Evolutionary conservation across 805 yeast species (phyloP).

Genomic region (Cyberlindnera mississippiensis): DNA sequence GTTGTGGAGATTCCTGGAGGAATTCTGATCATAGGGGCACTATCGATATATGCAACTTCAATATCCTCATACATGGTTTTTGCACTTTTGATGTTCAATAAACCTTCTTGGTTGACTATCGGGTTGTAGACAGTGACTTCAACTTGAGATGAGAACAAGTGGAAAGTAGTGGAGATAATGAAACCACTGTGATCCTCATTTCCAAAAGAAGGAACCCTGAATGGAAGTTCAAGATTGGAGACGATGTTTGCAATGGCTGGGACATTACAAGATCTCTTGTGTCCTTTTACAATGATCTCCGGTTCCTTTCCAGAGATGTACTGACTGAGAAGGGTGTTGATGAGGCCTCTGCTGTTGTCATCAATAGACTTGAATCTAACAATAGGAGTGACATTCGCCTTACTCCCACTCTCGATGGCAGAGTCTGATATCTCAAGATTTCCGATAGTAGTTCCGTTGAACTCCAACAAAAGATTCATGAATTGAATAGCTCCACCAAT

Average conservation of each 20-base stretch:
- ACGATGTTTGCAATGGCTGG: conserved; percentile 27
- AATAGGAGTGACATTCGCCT: conserved; percentile 16
- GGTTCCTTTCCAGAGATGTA: conserved; percentile 38
- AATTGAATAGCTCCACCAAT: conserved; percentile 25
- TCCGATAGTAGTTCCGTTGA: conserved; percentile 36
- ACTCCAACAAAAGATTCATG: conserved; percentile 28
- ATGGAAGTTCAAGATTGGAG: conserved; percentile 24
- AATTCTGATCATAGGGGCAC: conserved; percentile 37
- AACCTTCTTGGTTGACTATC: conserved; percentile 40
- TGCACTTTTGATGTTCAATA: conserved; percentile 41
- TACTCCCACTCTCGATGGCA: conserved; percentile 17
- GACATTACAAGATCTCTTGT: conserved; percentile 22
- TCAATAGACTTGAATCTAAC: conserved; percentile 21
- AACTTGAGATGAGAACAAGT: conserved; percentile 49
- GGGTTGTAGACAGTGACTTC: conserved; percentile 56
- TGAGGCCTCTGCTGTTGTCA: conserved; percentile 13
- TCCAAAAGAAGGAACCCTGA: conserved; percentile 28
- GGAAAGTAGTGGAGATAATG: conserved; percentile 47
- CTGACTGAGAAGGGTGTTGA: conserved; percentile 36
- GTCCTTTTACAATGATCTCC: conserved; percentile 28
- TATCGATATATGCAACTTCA: conserved; percentile 41
- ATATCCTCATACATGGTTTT: conserved; percentile 46
- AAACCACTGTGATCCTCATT: conserved; percentile 33
- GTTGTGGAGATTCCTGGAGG: conserved; percentile 52
- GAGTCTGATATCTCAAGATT: conserved; percentile 26